Conservation (phyloP, 192 early-diverging fungal genomes). For the Mortierella hygrophila region DNA sequence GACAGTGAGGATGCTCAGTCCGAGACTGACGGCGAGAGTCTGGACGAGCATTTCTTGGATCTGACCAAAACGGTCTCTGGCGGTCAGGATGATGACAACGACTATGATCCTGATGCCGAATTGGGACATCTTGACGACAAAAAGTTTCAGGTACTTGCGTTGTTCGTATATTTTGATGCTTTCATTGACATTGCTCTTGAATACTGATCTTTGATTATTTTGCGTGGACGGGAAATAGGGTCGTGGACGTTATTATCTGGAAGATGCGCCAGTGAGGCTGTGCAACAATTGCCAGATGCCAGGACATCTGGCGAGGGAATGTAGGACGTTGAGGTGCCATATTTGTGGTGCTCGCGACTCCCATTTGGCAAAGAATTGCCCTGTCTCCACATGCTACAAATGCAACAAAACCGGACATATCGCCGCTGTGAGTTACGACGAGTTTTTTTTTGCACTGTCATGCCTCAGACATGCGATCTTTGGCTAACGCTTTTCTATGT, state of each 20-base stretch:
- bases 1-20: background rate
- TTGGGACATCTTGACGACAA: constrained; percentile 37
- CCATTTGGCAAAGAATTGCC: constrained; percentile 14
- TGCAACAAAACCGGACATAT: constrained; percentile 43
- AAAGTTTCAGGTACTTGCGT: constrained; percentile 34
- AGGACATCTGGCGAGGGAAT: constrained; percentile 28
- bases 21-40: background rate
- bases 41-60: constrained; percentile 42
- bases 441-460: background rate
- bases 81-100: background rate
- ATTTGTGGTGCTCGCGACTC: constrained; percentile 35
- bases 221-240: constrained; percentile 6
- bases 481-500: background rate
- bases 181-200: background rate
- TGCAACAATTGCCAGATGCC: constrained; percentile 20
- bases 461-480: background rate
- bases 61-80: background rate
- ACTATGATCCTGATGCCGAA: constrained; percentile 25
- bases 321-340: constrained; percentile 16
- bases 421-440: constrained; percentile 7
- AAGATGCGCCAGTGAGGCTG: background rate
- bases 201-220: background rate
- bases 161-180: background rate
- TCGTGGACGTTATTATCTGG: constrained; percentile 39
- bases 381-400: constrained; percentile 21